phyloP scores from a whole-genome alignment of 2,329 filamentous ascomycete species.

The Stromatinia cepivora region DNA sequence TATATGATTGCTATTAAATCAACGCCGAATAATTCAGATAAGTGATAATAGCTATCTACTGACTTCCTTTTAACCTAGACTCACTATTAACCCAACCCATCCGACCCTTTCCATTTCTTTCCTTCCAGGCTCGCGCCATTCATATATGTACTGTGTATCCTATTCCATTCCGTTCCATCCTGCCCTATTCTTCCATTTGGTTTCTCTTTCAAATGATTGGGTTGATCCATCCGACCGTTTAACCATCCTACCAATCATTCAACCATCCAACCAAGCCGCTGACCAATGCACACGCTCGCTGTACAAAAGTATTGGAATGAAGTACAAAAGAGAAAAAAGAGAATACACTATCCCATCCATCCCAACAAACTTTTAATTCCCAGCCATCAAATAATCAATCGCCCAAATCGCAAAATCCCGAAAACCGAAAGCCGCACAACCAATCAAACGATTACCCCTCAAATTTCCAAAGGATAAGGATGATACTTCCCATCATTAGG shows the following conservation, averaged over 20 bases:
- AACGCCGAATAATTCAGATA: neutral
- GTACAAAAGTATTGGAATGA: neutral
- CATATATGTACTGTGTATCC: constrained; percentile 7
- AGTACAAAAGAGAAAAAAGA: neutral
- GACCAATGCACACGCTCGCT: neutral
- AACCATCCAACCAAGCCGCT: neutral
- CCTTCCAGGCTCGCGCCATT: constrained; percentile 16
- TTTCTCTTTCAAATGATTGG: neutral
- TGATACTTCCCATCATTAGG: constrained; percentile 38
- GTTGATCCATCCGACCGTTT: neutral
- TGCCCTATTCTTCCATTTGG: neutral
- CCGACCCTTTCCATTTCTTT: neutral
- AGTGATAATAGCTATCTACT: constrained; percentile 8
- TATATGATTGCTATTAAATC: neutral
- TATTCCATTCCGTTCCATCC: neutral
- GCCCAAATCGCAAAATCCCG: neutral
- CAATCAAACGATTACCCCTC: neutral
- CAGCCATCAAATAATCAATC: neutral
- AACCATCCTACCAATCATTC: neutral
- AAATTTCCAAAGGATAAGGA: constrained; percentile 23
- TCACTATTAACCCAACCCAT: neutral
- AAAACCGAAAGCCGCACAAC: neutral
- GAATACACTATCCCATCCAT: neutral
- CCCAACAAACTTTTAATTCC: neutral
- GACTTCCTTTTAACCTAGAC: neutral